phyloP scores from a whole-genome alignment of 768 basidiomycete species.

The Lepiota brunneoincarnata region DNA sequence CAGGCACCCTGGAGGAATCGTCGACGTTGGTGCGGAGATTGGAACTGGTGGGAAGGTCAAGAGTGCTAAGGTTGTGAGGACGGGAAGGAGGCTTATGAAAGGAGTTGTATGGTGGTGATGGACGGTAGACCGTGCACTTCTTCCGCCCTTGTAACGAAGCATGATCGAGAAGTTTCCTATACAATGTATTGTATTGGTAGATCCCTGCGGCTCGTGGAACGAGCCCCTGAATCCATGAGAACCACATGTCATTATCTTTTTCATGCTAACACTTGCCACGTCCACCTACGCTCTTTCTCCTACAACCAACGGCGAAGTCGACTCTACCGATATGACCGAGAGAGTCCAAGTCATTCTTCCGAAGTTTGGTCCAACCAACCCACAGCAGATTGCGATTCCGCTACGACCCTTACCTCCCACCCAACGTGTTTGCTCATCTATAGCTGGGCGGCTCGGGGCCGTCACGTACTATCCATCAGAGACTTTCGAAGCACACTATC shows the following conservation, averaged over 20 bases:
- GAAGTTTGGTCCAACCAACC: constrained; percentile 5
- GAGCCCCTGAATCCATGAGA: constrained; percentile 21
- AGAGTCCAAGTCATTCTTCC: background rate
- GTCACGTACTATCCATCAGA: too few relatives aligned
- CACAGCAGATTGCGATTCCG: background rate
- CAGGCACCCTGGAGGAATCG: constrained; percentile 62
- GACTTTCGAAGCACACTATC: too few relatives aligned
- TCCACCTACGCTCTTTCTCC: constrained; percentile 9
- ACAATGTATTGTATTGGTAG: background rate
- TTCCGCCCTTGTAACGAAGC: background rate
- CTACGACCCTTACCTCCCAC: too few relatives aligned
- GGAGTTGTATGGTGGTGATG: constrained; percentile 67
- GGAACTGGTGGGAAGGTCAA: constrained; percentile 40
- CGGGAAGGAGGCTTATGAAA: constrained; percentile 69
- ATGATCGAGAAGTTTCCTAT: background rate
- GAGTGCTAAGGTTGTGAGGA: constrained; percentile 64
- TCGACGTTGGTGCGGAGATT: constrained; percentile 65
- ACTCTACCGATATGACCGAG: background rate
- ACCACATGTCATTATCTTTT: constrained; percentile 14
- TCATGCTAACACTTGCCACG: background rate
- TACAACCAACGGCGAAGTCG: background rate
- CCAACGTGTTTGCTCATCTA: background rate
- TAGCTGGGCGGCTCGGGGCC: background rate
- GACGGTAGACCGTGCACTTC: background rate
- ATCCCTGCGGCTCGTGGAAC: constrained; percentile 4